Base-by-base conservation (phyloP, 441 rosid species). In the Gossypium laxum region DNA sequence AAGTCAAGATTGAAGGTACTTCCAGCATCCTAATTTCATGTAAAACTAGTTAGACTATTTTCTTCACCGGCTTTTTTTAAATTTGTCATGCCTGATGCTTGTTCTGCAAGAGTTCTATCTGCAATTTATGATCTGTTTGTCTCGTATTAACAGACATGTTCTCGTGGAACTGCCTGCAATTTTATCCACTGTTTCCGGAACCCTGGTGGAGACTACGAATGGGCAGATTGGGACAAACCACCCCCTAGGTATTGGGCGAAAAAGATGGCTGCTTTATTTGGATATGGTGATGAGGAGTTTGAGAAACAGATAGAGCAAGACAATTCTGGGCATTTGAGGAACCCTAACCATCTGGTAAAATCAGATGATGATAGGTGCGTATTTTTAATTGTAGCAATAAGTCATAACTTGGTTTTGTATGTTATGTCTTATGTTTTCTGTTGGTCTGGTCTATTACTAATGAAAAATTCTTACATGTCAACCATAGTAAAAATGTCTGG, bases 151-250 rank as follows among this genome's bases (percentile, higher is more conserved):
- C 92, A 93, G 98, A 76, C 88, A 6, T 94, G 97, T 80, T 92
- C 98, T 70, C 97, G 77, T 78, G 98, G 98, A 81, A 83, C 79
- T 22, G 84, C 91, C 45, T 94, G 98, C 90, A 94, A 94, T 81
- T 94, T 94, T 74, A 85, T 94, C 59, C 98, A 94, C 78, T 90
- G 98, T 82, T 94, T 94, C 83, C 83, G 85, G 70, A 94, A 94
- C 78, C 98, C 97, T 10, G 98, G 98, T 56, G 98, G 91, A 38
- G 98, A 94, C 83, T 92, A 90, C 81, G 94, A 90, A 76, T 94
- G 98, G 98, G 97, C 98, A 73, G 96, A 94, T 79, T 82, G 82
- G 89, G 98, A 92, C 79, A 89, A 84, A 79, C 90, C 89, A 70
- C 93, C 98, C 56, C 98, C 98, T 18, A 86, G 86, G 82, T 92